These are phyloP conservation scores for Penicillium desertorum DNA, from an alignment of 495 filamentous ascomycete genomes.

Conservation along the genomic window DNA sequence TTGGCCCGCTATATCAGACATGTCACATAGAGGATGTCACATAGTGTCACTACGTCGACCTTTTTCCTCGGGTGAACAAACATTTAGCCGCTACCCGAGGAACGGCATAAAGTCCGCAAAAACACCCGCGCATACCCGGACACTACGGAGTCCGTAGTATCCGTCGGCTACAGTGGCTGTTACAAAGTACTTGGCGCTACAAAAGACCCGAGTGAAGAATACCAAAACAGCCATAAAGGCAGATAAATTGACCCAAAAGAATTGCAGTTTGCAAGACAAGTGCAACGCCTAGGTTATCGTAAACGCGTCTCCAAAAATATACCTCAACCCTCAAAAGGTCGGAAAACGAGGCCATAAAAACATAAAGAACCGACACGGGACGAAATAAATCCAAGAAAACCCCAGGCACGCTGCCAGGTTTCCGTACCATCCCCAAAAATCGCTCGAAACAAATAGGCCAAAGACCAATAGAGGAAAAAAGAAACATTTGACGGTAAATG, in stretches of 20 bases:
- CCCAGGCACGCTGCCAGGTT: slow-evolving; percentile 3
- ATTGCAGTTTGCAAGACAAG: not conserved
- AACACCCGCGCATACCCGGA: too few relatives aligned
- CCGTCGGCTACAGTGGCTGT: too few relatives aligned
- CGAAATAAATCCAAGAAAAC: not conserved
- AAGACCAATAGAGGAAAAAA: not conserved
- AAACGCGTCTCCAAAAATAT: not conserved
- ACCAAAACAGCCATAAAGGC: not conserved
- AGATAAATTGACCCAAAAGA: not conserved
- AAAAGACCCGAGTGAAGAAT: not conserved
- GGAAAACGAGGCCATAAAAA: not conserved
- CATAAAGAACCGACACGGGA: not conserved
- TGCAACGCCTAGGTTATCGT: slow-evolving; percentile 1
- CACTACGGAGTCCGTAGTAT: too few relatives aligned
- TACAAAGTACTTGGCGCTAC: not conserved
- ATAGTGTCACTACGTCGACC: too few relatives aligned
- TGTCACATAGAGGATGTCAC: too few relatives aligned
- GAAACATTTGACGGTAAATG: not conserved
- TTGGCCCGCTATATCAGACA: too few relatives aligned
- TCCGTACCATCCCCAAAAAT: not conserved
- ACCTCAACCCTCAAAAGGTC: not conserved
- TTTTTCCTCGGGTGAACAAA: too few relatives aligned
- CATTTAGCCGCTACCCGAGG: too few relatives aligned
- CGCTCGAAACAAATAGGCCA: slow-evolving; percentile 8
- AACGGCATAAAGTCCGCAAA: too few relatives aligned